Conservation (phyloP, 306 rosid genomes). For the Cucurbita pepo region DNA sequence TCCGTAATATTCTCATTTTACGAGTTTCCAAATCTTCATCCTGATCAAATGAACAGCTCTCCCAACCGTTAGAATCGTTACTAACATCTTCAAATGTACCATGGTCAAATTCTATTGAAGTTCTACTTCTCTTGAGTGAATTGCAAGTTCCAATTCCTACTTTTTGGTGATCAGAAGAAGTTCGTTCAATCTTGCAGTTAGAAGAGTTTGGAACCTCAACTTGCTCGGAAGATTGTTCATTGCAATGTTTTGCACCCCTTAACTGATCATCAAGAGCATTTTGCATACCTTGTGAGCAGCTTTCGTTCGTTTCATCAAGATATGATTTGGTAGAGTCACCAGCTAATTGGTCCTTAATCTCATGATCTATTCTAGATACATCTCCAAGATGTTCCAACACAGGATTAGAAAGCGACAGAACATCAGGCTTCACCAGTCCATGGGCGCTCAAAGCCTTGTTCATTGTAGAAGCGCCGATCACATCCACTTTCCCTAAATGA, state of each 20-base stretch:
- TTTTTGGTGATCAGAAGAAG: conserved; percentile 16
- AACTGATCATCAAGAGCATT: conserved; percentile 6
- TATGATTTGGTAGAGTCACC: conserved; percentile 11
- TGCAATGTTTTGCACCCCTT: conserved; percentile 3
- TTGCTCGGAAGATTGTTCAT: conserved; percentile 14
- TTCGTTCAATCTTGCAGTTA: conserved; percentile 8
- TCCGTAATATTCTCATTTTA: conserved; percentile 4
- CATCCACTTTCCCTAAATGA: conserved; percentile 12
- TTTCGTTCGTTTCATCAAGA: conserved; percentile 7
- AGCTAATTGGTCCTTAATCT: background rate
- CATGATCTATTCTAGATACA: background rate
- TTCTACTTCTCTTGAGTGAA: conserved; percentile 9
- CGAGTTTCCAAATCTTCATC: conserved; percentile 8
- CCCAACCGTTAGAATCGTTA: conserved; percentile 8
- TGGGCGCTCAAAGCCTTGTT: background rate
- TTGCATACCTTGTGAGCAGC: background rate
- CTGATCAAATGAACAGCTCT: conserved; percentile 18
- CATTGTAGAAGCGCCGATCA: background rate
- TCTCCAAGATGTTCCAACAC: background rate
- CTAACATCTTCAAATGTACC: conserved; percentile 8
- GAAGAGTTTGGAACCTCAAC: conserved; percentile 15
- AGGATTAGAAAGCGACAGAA: background rate
- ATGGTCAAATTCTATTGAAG: conserved; percentile 19
- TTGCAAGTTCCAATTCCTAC: conserved; percentile 2
- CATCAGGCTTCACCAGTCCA: conserved; percentile 5